Evolutionary conservation across 2,329 filamentous ascomycete species (phyloP), one percentile per base, ranked within the genome.

Genomic region (Diaporthe citriasiana): DNA sequence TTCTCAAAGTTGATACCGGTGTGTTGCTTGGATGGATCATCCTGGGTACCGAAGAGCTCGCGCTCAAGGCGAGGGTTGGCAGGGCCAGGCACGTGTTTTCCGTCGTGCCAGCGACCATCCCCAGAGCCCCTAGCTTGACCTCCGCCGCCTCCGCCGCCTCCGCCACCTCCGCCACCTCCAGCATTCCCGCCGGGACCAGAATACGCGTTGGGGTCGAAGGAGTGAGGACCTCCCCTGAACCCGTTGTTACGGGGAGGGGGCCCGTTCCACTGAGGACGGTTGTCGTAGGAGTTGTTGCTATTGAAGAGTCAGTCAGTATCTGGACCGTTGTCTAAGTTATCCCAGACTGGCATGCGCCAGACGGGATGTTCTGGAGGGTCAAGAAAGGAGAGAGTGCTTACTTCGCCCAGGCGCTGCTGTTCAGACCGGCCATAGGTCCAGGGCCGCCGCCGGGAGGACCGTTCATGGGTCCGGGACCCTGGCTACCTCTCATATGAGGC

Each of bases 1-100:
- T 99, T 99, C 88, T 98, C 93, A 83, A 99, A 99, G 91, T 99
- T 99, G 93, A 99, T 98, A 85, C 97, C 97, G 45, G 95, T 98
- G 81, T 97, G 94, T 84, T 98, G 94, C 90, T 98, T 98, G 78
- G 93, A 92, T 77, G 96, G 95, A 82, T 98, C 97, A 84, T 98
- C 96, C 79, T 93, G 88, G 68, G 93, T 88, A 81, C 97, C 97
- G 83, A 98, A 99, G 70, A 99, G 93, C 82, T 99, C 97, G 80
- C 95, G 95, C 90, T 99, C 97, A 60, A 97, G 78, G 79, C 96
- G 95, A 77, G 93, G 90, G 87, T 98, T 98, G 79, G 93, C 84
- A 77, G 95, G 95, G 74, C 97, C 97, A 75, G 96, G 90, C 80
- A 98, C 88, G 87, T 99, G 97, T 42, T 73, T 73, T 50, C 65